These are phyloP conservation scores for Claviceps lovelessii DNA, from an alignment of 2,329 filamentous ascomycete genomes.

Conservation along the genomic window DNA sequence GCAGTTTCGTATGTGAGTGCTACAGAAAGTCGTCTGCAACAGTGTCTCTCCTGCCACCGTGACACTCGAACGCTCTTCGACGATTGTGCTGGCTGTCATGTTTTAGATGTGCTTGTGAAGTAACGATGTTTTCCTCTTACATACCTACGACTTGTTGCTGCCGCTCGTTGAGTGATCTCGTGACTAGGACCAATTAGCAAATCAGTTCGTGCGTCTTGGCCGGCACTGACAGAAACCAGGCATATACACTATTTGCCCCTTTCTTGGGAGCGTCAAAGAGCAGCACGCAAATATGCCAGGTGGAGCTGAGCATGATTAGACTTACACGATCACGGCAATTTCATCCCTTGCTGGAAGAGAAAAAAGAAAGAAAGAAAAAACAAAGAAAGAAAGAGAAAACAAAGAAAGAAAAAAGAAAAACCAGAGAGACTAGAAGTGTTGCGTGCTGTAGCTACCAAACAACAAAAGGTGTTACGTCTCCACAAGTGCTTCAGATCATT, in stretches of 20 bases:
- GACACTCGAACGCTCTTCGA: background rate
- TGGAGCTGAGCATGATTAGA: background rate
- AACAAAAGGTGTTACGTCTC: background rate
- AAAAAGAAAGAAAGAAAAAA: background rate
- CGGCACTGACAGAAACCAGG: background rate
- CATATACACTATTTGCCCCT: background rate
- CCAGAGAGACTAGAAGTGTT: background rate
- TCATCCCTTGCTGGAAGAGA: background rate
- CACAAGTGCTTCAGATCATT: conserved; percentile 11
- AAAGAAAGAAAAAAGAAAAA: background rate
- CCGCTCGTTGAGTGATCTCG: background rate
- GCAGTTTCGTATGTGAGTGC: conserved; percentile 3
- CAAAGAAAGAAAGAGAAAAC: background rate
- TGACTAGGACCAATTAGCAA: conserved; percentile 8
- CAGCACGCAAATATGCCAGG: background rate
- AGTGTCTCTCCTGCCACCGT: conserved; percentile 2
- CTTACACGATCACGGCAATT: background rate
- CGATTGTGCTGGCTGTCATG: background rate
- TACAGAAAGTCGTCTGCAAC: conserved; percentile 9
- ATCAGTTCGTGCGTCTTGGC: conserved; percentile 3
- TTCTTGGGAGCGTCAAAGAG: background rate
- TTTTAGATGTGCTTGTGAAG: background rate
- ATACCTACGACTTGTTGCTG: background rate
- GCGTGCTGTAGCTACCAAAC: background rate
- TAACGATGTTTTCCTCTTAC: background rate